Conservation (phyloP, 768 basidiomycete genomes). For the Leccinum subtestaceum region DNA sequence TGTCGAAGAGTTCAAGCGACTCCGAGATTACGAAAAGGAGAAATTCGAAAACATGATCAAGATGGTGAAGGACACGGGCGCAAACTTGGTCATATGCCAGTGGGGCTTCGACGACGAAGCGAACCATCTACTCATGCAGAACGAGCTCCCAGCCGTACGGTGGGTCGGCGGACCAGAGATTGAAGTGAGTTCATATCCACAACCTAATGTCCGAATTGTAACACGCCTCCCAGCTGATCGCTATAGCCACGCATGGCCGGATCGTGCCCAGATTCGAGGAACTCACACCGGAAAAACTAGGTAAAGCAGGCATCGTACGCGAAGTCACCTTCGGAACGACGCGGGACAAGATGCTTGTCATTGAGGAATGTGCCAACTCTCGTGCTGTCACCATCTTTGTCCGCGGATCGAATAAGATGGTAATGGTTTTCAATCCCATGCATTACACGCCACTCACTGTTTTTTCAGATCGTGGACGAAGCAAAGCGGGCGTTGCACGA, state of each 20-base stretch:
- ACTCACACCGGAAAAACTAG: conserved; percentile 85
- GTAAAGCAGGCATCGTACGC: conserved; percentile 88
- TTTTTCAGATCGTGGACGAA: conserved; percentile 89
- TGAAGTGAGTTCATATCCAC: conserved; percentile 53
- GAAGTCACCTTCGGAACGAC: conserved; percentile 97
- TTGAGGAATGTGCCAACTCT: conserved; percentile 97
- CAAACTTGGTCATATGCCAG: conserved; percentile 98
- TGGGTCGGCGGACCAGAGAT: conserved; percentile 99
- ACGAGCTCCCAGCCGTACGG: conserved; percentile 92
- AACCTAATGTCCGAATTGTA: not conserved
- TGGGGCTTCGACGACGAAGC: conserved; percentile 99
- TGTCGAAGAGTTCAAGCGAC: conserved; percentile 95
- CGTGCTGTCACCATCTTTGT: conserved; percentile 97
- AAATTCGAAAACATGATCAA: conserved; percentile 98
- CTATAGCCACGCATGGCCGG: conserved; percentile 96
- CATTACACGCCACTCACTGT: not conserved
- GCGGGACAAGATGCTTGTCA: conserved; percentile 98
- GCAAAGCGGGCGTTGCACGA: conserved; percentile 98
- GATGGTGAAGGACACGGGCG: conserved; percentile 92
- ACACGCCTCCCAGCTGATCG: conserved; percentile 67
- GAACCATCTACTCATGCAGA: conserved; percentile 97
- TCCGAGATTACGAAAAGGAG: conserved; percentile 91
- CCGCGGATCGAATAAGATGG: conserved; percentile 99
- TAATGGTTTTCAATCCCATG: conserved; percentile 29
- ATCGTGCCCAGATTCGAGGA: conserved; percentile 99